These are phyloP conservation scores for Solanum piurae DNA, from an alignment of 257 asterid genomes.

Conservation along the genomic window DNA sequence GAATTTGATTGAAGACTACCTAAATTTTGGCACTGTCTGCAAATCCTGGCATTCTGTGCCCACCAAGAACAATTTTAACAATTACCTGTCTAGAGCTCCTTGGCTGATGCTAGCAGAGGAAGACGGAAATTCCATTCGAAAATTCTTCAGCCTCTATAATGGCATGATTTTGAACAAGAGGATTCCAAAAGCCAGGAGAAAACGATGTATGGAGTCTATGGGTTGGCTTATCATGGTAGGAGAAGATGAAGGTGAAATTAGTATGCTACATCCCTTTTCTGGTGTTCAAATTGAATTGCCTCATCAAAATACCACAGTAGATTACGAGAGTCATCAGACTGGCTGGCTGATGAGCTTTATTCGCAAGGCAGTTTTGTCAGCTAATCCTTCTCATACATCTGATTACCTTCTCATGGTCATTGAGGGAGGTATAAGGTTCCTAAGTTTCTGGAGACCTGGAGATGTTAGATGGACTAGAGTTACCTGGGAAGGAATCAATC, in stretches of 20 bases:
- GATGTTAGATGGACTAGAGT: background rate
- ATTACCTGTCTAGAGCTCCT: background rate
- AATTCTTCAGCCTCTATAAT: background rate
- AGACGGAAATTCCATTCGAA: background rate
- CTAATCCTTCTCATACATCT: background rate
- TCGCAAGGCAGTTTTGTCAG: background rate
- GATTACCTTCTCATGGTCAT: background rate
- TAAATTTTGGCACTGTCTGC: too few species aligned
- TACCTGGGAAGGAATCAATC: background rate
- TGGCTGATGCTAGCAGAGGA: background rate
- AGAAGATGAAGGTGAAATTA: background rate
- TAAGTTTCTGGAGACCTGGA: background rate
- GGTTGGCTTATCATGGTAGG: background rate
- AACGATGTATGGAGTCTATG: background rate
- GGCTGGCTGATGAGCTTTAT: background rate
- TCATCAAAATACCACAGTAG: background rate
- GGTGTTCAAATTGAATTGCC: too few species aligned
- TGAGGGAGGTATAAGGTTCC: background rate
- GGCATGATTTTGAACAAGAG: background rate
- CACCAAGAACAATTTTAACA: background rate
- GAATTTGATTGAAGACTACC: too few species aligned
- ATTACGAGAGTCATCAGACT: background rate
- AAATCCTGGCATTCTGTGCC: background rate
- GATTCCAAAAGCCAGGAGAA: background rate
- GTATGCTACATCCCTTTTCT: too few species aligned